Evolutionary conservation across 2,329 filamentous ascomycete genomes (phyloP).

Genomic region (Akanthomyces muscarius): DNA sequence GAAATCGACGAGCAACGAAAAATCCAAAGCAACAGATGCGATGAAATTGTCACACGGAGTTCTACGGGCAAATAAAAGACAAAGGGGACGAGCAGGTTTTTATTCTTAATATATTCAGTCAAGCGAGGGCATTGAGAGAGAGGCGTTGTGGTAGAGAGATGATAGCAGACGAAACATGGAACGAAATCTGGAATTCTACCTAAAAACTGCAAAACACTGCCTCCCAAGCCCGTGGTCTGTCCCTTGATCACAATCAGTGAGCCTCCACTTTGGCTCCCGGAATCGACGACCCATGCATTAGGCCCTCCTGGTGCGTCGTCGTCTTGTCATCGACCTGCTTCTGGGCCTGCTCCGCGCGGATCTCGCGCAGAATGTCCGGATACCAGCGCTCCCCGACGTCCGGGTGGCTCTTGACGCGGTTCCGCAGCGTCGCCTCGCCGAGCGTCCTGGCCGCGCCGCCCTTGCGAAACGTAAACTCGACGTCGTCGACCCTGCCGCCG

Average conservation of each 20-base stretch:
- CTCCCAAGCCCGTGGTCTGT: background rate
- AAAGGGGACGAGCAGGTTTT: background rate
- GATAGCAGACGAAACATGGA: background rate
- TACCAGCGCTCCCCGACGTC: conserved; percentile 84
- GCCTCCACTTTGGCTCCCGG: conserved; percentile 28
- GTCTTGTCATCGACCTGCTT: conserved; percentile 5
- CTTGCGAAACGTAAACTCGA: conserved; percentile 80
- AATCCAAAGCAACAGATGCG: background rate
- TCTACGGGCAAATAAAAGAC: conserved; percentile 2
- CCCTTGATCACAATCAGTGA: conserved; percentile 23
- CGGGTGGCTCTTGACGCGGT: conserved; percentile 80
- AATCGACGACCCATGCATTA: conserved; percentile 7
- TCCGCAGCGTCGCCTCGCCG: conserved; percentile 80
- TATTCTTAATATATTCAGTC: background rate
- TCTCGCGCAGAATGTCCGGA: conserved; percentile 56
- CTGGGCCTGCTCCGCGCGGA: conserved; percentile 54
- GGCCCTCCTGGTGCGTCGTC: conserved; percentile 19
- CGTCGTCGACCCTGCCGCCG: conserved; percentile 64
- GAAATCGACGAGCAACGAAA: background rate
- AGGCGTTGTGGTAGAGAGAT: conserved; percentile 11
- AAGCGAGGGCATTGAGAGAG: conserved; percentile 10
- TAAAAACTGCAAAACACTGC: background rate
- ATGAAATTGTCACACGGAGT: conserved; percentile 8
- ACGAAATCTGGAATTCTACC: background rate
- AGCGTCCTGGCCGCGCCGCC: conserved; percentile 64